Evolutionary conservation across 202 grass and related monocot species (phyloP).

Genomic region (Carex arenaria): DNA sequence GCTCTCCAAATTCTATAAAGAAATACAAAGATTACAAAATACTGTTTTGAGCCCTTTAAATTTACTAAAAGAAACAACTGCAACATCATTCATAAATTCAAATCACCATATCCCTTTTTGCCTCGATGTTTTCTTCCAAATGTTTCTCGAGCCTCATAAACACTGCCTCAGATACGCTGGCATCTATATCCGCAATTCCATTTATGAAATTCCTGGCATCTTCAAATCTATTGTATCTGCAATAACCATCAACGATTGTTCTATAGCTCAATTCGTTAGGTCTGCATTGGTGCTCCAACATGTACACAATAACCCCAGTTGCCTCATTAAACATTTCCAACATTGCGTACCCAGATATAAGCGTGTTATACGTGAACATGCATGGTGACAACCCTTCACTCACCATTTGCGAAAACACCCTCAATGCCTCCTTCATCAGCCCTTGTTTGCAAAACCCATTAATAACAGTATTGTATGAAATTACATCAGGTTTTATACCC

Average conservation of each 20-base stretch:
- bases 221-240: slow-evolving; percentile 48
- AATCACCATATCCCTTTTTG: neutral
- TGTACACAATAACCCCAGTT: slow-evolving; percentile 69
- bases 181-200: slow-evolving; percentile 41
- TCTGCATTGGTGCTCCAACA: slow-evolving; percentile 60
- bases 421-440: slow-evolving; percentile 71
- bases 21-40: neutral
- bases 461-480: slow-evolving; percentile 92
- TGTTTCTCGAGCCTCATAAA: slow-evolving; percentile 15
- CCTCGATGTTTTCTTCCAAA: slow-evolving; percentile 22
- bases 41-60: slow-evolving; percentile 2
- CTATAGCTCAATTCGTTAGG: slow-evolving; percentile 79
- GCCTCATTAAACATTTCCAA: slow-evolving; percentile 72
- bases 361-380: slow-evolving; percentile 66
- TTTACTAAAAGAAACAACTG: neutral
- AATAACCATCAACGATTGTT: slow-evolving; percentile 63
- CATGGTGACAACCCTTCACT: slow-evolving; percentile 57
- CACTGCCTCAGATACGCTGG: slow-evolving; percentile 28
- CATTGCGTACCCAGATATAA: slow-evolving; percentile 56
- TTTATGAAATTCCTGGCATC: slow-evolving; percentile 55
- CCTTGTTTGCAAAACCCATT: slow-evolving; percentile 96
- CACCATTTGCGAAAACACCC: slow-evolving; percentile 76
- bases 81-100: neutral
- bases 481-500: slow-evolving; percentile 56
- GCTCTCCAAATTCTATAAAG: neutral